Base-by-base conservation (phyloP, 1,284 basidiomycete genomes). In the Mycosarcoma mackinlayi region DNA sequence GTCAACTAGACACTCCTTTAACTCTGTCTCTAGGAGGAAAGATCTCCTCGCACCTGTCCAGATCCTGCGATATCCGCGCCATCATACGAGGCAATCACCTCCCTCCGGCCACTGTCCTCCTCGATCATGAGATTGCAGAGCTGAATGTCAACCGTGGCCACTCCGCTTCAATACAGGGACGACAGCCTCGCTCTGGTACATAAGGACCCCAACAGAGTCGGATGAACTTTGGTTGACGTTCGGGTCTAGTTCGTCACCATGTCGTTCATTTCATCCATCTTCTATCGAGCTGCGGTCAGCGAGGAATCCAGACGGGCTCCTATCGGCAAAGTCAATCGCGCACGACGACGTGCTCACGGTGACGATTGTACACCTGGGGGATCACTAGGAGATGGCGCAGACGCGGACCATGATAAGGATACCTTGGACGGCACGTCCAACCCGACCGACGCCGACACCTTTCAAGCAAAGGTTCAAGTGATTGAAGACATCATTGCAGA, bases 401-500 rank as follows among this genome's bases (percentile, higher is more conserved):
- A 38, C 19, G 24, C 21, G 7, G 51, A 41, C 23, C 30, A 45
- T 14, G 46, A 38, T 23, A 23, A 25, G 1, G 45, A 59, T 25
- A 11, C 38, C 10, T 44, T 42, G 16, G 34, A 47, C 2, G 10
- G 18, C 19, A 30, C 38, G 30, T 24, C 40, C n/a, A 39, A 39
- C 10, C 16, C 46, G 0, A 28, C 55, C 34, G 47, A 60, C 2
- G 30, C 46, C 21, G 51, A 57, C 10, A 48, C 42, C 10, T 60
- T 63, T 21, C 60, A 49, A n/a, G 61, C 27, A 37, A 75, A 75
- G 40, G 59, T 75, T 4, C 48, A 56, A 21, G 47, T 75, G 18
- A 68, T 75, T 30, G 64, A 75, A 48, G 58, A 68, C n/a, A 72
- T 75, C 37, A 63, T 68, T 16, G 65, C 59, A 33, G 69, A 77